Conservation (phyloP, 495 filamentous ascomycete genomes). For the Bryoglossum gracile region DNA sequence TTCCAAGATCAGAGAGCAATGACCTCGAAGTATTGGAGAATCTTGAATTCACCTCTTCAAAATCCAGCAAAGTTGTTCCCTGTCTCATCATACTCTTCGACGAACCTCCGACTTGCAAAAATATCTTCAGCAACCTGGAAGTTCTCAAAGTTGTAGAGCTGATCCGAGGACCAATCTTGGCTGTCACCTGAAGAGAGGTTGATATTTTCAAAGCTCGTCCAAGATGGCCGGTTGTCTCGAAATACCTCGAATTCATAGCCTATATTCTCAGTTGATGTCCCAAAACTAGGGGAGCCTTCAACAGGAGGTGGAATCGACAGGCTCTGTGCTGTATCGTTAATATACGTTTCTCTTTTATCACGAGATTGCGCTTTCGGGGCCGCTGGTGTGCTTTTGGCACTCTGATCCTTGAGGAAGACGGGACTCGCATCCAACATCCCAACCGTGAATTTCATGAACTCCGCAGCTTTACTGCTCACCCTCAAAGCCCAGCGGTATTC, state of each 20-base stretch:
- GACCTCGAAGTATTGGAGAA: too few species aligned
- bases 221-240: constrained; percentile 6
- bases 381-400: neutral
- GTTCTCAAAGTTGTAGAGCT: constrained; percentile 21
- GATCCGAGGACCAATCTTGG: constrained; percentile 23
- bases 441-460: constrained; percentile 26
- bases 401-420: constrained; percentile 17
- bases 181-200: constrained; percentile 20
- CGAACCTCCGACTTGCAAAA: constrained; percentile 13
- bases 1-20: too few species aligned
- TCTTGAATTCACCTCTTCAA: too few species aligned
- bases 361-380: neutral
- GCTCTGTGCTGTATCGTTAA: neutral
- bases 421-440: constrained; percentile 21
- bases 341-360: neutral
- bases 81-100: constrained; percentile 23
- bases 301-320: neutral
- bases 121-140: constrained; percentile 14
- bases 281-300: constrained; percentile 18
- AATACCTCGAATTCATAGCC: neutral
- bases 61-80: constrained; percentile 22
- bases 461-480: constrained; percentile 71
- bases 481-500: constrained; percentile 93
- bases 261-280: constrained; percentile 6
- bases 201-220: constrained; percentile 15